Conservation (phyloP, 768 basidiomycete species). For the Termitomyces sp. region DNA sequence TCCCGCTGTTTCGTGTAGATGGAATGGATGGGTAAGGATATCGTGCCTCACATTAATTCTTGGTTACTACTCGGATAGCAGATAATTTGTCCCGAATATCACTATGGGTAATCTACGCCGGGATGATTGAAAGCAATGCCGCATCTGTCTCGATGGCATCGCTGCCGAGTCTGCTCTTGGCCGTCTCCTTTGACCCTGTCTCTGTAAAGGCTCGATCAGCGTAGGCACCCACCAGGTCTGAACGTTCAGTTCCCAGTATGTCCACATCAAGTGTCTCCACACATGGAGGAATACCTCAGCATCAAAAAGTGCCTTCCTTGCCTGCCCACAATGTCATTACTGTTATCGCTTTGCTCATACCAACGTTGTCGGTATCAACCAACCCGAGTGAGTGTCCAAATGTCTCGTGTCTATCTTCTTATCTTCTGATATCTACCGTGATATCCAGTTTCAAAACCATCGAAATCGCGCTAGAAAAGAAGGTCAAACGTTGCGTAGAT, state of each 20-base stretch:
- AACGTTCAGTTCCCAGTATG: slow-evolving; percentile 42
- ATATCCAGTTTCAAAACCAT: slow-evolving; percentile 43
- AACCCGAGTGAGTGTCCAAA: slow-evolving; percentile 50
- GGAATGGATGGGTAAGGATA: slow-evolving; percentile 88
- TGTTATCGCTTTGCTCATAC: slow-evolving; percentile 74
- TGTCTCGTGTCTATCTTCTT: slow-evolving; percentile 16
- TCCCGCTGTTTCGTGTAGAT: slow-evolving; percentile 41
- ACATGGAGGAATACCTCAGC: slow-evolving; percentile 63
- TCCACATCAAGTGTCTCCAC: slow-evolving; percentile 75
- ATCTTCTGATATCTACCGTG: slow-evolving; percentile 1
- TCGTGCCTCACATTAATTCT: slow-evolving; percentile 4
- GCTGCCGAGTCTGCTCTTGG: slow-evolving; percentile 59
- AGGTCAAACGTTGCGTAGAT: slow-evolving; percentile 16
- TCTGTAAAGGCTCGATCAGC: slow-evolving; percentile 75
- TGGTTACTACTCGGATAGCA: slow-evolving; percentile 23
- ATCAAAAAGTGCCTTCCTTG: slow-evolving; percentile 64
- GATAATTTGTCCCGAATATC: slow-evolving; percentile 98
- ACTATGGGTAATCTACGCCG: slow-evolving; percentile 67
- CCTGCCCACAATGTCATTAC: slow-evolving; percentile 77
- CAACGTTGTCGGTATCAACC: slow-evolving; percentile 61
- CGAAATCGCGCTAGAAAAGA: slow-evolving; percentile 33
- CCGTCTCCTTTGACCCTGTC: slow-evolving; percentile 75
- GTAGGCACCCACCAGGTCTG: slow-evolving; percentile 22
- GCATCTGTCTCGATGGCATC: slow-evolving; percentile 75
- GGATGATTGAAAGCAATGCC: slow-evolving; percentile 50